Evolutionary conservation across 805 yeast species (phyloP), one percentile per base, ranked within the genome.

Genomic region (Suhomyces sp.): DNA sequence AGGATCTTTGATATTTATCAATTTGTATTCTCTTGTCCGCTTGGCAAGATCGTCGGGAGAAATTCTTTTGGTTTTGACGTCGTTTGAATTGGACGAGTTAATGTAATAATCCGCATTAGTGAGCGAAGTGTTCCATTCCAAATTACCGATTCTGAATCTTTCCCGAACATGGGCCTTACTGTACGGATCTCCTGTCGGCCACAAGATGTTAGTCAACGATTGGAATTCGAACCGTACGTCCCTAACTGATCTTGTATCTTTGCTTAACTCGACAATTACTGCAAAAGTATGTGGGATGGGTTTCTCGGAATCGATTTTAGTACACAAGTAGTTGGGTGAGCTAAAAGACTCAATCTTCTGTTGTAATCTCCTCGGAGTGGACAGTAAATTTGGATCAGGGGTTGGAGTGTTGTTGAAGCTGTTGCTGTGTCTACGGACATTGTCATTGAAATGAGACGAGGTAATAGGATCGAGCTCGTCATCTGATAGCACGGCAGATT

Each of bases 151-250:
- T 28, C 65, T 66, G 49, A 72, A 77, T 28, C 57, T 58, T 43
- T 78, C 83, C 39, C 63, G 71, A 21, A 56, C 53, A 25, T 62
- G 64, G 4, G 60, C 38, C 35, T 68, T 68, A 33, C 70, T 65
- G 25, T 72, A 71, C 1, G 76, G 76, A 11, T 77, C 75, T 8
- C 76, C 76, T 23, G 66, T 60, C 4, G 76, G 76, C 83, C 83
- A 78, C 38, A 67, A 54, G 3, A 75, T 63, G 34, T 66, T 60
- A 5, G 71, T 65, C 4, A 56, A 41, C 2, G 79, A 67, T 36
- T 59, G 65, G 33, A 78, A 58, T 33, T 68, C 72, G 9, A 73
- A 47, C 25, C 57, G 56, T 21, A 77, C 48, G 24, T 57, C 60
- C 16, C 66, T 57, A 3, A 72, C 50, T 2, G 56, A 36, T 7